Conservation (phyloP, 1,284 basidiomycete genomes). For the Austropuccinia psidii region DNA sequence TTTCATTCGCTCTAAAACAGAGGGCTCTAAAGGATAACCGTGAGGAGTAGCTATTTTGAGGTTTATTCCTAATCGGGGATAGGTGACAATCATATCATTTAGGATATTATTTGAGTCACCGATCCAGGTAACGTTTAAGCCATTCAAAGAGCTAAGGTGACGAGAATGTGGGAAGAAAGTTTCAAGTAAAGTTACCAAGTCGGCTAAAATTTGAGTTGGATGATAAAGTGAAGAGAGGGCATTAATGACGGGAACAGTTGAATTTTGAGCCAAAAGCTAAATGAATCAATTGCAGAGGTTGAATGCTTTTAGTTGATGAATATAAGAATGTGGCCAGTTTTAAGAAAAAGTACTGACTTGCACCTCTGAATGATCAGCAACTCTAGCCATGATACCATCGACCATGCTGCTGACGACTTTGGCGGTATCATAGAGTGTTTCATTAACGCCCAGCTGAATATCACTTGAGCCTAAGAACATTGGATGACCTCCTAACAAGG, state of each 20-base stretch:
- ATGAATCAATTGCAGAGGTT: background rate
- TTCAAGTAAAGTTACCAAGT: constrained; percentile 82
- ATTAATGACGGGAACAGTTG: constrained; percentile 87
- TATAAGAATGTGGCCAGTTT: background rate
- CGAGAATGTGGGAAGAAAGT: constrained; percentile 50
- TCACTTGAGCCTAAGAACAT: constrained; percentile 86
- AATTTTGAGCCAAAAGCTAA: constrained; percentile 78
- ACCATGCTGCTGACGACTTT: constrained; percentile 81
- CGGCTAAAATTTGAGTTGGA: constrained; percentile 90
- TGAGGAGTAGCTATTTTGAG: constrained; percentile 73
- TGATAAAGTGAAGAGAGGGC: constrained; percentile 93
- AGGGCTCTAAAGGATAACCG: constrained; percentile 66
- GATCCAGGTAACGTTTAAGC: constrained; percentile 78
- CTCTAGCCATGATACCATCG: constrained; percentile 93
- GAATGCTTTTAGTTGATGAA: constrained; percentile 4
- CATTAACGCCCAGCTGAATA: constrained; percentile 95
- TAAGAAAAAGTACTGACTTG: constrained; percentile 56
- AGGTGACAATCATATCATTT: constrained; percentile 93
- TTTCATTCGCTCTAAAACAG: constrained; percentile 68
- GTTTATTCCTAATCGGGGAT: constrained; percentile 81
- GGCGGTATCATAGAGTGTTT: constrained; percentile 73
- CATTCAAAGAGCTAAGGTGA: constrained; percentile 48
- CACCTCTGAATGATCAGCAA: constrained; percentile 82
- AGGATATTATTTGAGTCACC: constrained; percentile 94
- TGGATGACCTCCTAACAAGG: constrained; percentile 70